Base-by-base conservation (phyloP, 345 rosid species). In the Lepidium didymum region DNA sequence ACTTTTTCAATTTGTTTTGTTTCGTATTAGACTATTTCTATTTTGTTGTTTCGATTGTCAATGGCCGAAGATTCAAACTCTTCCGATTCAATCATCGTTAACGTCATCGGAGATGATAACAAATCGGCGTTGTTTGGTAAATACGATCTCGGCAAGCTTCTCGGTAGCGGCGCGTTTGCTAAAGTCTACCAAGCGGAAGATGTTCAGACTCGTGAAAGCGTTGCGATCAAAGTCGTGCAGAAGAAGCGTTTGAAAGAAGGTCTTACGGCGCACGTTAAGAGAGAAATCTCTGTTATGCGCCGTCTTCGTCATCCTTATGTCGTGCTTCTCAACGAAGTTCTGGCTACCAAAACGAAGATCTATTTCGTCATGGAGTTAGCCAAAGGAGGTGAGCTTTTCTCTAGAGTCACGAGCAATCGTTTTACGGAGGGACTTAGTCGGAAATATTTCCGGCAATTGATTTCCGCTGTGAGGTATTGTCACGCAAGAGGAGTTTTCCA, bases 321-420 rank as follows among this genome's bases (percentile, higher is more conserved):
- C 49, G 76, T 90, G n/a, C 81, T 64, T 44, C 88, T 87, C 64
- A 53, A 56, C 44, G 96, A 90, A 56, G 93, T 90, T 3, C 44
- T 87, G 31, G 96, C 93, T 23, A 90, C 96, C 8, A 83, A 83
- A 55, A 66, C 82, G 13, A 90, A 85, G 81, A 83, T 90, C 68
- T 87, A 80, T 34, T 87, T 87, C 79, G 93, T 87, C 18, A 80
- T 90, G 86, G 96, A 90, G 77, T 77, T 82, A 46, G 96, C 91
- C 11, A 85, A 81, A 27, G 93, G 93, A 15, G 96, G 96, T 0
- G 96, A 85, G 87, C 87, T 90, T 1, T 87, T 90, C 86, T 19
- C 89, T 3, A 78, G 83, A 59, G 44, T 86, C 34, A 63, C 85
- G 0, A 83, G 79, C 42, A 88, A 92, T 7, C 74, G 94, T 8